Percentiles rank a stretch among this genome's conserved stretches.
Evolutionary conservation across 2,329 filamentous ascomycete genomes (phyloP).

Genomic region (Pseudogymnoascus sp.): DNA sequence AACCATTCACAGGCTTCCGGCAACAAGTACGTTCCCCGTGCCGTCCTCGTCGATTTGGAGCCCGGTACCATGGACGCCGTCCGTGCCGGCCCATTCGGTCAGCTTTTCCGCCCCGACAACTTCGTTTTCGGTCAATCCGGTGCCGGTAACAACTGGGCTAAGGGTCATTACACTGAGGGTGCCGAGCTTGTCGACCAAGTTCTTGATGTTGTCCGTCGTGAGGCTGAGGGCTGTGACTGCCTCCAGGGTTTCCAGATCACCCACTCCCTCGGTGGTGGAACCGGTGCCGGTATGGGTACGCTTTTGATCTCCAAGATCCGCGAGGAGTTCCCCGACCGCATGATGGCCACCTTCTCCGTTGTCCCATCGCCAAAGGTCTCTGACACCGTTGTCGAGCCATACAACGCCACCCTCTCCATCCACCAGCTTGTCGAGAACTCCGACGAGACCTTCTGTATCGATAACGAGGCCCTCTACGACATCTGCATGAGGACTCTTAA

Average conservation of each 20-base stretch:
- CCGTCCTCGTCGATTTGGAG: constrained; percentile 98
- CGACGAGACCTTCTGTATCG: constrained; percentile 99
- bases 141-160: constrained; percentile 99
- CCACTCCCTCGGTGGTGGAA: constrained; percentile 99
- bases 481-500: constrained; percentile 99
- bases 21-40: constrained; percentile 99
- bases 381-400: constrained; percentile 98
- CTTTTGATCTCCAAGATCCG: constrained; percentile 99
- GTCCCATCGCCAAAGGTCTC: constrained; percentile 99
- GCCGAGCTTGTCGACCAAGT: constrained; percentile 98
- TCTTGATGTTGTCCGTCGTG: constrained; percentile 94
- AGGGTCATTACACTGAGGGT: constrained; percentile 99
- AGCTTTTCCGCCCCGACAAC: constrained; percentile 99
- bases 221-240: constrained; percentile 98
- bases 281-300: constrained; percentile 99
- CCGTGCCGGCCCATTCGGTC: constrained; percentile 93
- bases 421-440: constrained; percentile 99
- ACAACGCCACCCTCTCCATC: constrained; percentile 98
- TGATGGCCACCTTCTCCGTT: constrained; percentile 99
- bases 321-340: constrained; percentile 99
- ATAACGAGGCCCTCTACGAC: constrained; percentile 99
- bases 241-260: constrained; percentile 99
- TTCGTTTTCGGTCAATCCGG: constrained; percentile 99
- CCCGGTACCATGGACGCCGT: constrained; percentile 99
- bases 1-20: constrained; percentile 61